Conservation (phyloP, 2,329 filamentous ascomycete species). For the Bipolaris gigantea region DNA sequence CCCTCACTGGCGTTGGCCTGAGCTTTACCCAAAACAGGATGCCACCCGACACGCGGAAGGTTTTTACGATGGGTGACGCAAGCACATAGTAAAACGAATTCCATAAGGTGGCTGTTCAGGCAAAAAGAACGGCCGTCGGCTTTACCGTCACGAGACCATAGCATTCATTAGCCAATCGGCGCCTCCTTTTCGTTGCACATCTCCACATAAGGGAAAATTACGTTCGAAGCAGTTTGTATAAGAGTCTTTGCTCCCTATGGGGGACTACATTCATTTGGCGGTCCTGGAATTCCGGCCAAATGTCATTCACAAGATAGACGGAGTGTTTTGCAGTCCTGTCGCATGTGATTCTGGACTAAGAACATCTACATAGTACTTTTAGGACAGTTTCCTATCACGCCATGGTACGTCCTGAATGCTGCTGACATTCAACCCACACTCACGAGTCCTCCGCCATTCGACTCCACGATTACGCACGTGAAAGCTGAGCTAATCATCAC, state of each 20-base stretch:
- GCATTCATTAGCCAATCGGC: slow-evolving; percentile 15
- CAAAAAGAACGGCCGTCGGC: slow-evolving; percentile 9
- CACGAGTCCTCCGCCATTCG: background rate
- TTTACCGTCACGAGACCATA: slow-evolving; percentile 3
- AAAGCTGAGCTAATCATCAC: slow-evolving; percentile 8
- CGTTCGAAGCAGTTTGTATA: slow-evolving; percentile 15
- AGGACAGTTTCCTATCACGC: background rate
- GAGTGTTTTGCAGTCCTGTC: background rate
- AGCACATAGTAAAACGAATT: background rate
- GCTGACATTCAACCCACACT: background rate
- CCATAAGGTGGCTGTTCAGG: slow-evolving; percentile 3
- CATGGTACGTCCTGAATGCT: slow-evolving; percentile 1
- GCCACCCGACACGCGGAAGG: slow-evolving; percentile 6
- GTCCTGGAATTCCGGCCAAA: background rate
- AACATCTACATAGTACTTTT: background rate
- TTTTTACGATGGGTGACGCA: slow-evolving; percentile 1
- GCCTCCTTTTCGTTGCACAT: slow-evolving; percentile 1
- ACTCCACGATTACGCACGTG: slow-evolving; percentile 2
- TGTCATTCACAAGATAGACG: background rate
- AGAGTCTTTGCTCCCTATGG: slow-evolving; percentile 13
- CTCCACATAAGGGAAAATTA: slow-evolving; percentile 18
- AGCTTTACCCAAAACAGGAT: slow-evolving; percentile 9
- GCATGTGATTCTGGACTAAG: background rate
- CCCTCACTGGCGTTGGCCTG: background rate
- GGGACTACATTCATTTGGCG: slow-evolving; percentile 9